Evolutionary conservation across 2,329 filamentous ascomycete species (phyloP).

Genomic region (Eutypa lata): DNA sequence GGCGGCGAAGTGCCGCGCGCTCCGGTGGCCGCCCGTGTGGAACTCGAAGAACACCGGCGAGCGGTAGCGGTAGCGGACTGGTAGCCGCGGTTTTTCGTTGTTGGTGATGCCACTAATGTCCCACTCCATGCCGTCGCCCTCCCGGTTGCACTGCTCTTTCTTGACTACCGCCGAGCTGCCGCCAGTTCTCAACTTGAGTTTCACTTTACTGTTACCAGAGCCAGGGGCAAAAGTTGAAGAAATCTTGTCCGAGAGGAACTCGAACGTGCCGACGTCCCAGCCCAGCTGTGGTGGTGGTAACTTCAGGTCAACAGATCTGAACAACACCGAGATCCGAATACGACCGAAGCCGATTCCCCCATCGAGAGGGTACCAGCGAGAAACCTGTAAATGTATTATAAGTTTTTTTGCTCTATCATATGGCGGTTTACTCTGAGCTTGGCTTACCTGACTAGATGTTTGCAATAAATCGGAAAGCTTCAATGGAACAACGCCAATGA

Average conservation of each 20-base stretch:
- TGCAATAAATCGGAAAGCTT: slow-evolving; percentile 86
- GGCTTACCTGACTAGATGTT: slow-evolving; percentile 68
- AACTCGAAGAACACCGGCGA: slow-evolving; percentile 90
- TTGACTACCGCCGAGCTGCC: slow-evolving; percentile 73
- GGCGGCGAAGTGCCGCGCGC: slow-evolving; percentile 70
- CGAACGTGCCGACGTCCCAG: slow-evolving; percentile 94
- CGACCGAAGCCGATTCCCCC: slow-evolving; percentile 91
- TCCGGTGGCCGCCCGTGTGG: slow-evolving; percentile 64
- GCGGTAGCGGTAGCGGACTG: slow-evolving; percentile 86
- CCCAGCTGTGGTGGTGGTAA: slow-evolving; percentile 83
- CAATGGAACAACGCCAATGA: slow-evolving; percentile 86
- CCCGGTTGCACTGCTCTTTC: slow-evolving; percentile 59
- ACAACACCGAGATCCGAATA: slow-evolving; percentile 82
- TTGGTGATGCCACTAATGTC: slow-evolving; percentile 43
- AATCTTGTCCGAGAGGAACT: slow-evolving; percentile 73
- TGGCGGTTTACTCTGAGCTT: neutral
- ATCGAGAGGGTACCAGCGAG: slow-evolving; percentile 93
- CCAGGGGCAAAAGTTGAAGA: slow-evolving; percentile 52
- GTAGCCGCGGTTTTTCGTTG: slow-evolving; percentile 61
- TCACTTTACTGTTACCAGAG: slow-evolving; percentile 57
- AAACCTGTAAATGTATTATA: slow-evolving; percentile 32
- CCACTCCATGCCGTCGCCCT: slow-evolving; percentile 51
- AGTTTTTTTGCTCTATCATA: slow-evolving; percentile 1
- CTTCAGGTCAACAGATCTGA: slow-evolving; percentile 83
- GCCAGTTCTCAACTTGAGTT: slow-evolving; percentile 77